A percentile compares a stretch with the other conserved stretches of the same genome.
Evolutionary conservation across 164 flowering plant species (phyloP).

Genomic region (Annona squamosa): DNA sequence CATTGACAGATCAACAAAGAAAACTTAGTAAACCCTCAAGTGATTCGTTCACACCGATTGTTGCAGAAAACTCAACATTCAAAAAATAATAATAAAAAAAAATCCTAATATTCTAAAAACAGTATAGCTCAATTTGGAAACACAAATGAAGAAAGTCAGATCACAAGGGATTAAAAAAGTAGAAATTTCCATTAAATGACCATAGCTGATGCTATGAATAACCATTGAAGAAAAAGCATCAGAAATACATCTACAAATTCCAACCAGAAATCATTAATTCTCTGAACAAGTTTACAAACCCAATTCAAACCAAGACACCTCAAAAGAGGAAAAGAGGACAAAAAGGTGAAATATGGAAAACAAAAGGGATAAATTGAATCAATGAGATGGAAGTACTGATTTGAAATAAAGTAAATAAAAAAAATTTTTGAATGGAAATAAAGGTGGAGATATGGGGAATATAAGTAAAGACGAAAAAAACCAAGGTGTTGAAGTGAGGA

Average conservation of each 20-base stretch:
- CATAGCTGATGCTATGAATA: neutral
- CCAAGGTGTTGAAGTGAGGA: no score
- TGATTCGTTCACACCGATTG: neutral
- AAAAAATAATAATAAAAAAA: neutral
- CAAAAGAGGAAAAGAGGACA: neutral
- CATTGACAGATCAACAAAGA: slow-evolving; percentile 18
- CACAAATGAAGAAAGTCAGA: no score
- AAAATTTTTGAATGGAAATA: no score
- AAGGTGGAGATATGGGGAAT: no score
- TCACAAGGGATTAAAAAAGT: no score
- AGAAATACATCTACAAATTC: neutral
- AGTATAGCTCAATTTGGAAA: no score
- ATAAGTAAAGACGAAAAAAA: neutral
- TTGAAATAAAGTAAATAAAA: no score
- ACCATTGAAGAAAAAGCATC: neutral
- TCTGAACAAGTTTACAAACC: neutral
- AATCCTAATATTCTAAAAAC: no score
- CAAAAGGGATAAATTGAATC: no score
- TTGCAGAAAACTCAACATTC: neutral
- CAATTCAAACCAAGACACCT: neutral
- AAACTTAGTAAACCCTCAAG: neutral
- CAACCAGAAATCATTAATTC: neutral
- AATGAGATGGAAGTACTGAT: no score
- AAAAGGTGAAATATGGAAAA: no score
- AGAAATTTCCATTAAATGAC: neutral